phyloP scores from a whole-genome alignment of 352 stramenopile species.

The Globisporangium sylvaticum region DNA sequence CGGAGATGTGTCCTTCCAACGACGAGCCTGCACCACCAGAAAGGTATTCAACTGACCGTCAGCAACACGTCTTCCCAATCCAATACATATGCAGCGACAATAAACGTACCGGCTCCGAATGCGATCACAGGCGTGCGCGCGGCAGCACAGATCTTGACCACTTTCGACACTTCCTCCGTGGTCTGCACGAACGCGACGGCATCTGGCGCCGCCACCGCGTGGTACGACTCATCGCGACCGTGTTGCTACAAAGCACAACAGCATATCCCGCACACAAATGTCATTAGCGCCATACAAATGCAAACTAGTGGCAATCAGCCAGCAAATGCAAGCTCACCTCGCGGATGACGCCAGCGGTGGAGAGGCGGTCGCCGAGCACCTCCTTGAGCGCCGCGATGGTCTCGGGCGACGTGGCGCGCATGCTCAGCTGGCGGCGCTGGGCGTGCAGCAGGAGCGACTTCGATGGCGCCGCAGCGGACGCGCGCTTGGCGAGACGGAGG shows the following conservation, averaged over 20 bases:
- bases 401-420: slow-evolving; percentile 32
- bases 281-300: background rate
- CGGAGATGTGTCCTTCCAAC: slow-evolving; percentile 95
- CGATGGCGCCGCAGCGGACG: background rate
- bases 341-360: slow-evolving; percentile 52
- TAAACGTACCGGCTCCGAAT: slow-evolving; percentile 72
- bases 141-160: slow-evolving; percentile 89
- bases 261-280: background rate
- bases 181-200: slow-evolving; percentile 84
- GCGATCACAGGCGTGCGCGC: slow-evolving; percentile 90
- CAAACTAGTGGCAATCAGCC: background rate
- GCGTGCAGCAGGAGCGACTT: background rate
- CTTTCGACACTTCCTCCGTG: slow-evolving; percentile 85
- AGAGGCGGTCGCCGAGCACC: slow-evolving; percentile 71
- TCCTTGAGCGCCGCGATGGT: slow-evolving; percentile 49
- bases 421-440: slow-evolving; percentile 20
- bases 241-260: slow-evolving; percentile 51
- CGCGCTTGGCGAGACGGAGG: slow-evolving; percentile 12
- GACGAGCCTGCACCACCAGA: slow-evolving; percentile 33
- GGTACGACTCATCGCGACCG: slow-evolving; percentile 90
- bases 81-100: background rate
- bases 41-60: background rate
- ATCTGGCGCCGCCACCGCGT: slow-evolving; percentile 78
- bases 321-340: slow-evolving; percentile 32
- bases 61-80: background rate